A percentile compares a stretch with the other conserved stretches of the same genome.
These are phyloP conservation scores for Xerocomellus amylosporus DNA, from an alignment of 768 basidiomycete species.

Conservation along the genomic window DNA sequence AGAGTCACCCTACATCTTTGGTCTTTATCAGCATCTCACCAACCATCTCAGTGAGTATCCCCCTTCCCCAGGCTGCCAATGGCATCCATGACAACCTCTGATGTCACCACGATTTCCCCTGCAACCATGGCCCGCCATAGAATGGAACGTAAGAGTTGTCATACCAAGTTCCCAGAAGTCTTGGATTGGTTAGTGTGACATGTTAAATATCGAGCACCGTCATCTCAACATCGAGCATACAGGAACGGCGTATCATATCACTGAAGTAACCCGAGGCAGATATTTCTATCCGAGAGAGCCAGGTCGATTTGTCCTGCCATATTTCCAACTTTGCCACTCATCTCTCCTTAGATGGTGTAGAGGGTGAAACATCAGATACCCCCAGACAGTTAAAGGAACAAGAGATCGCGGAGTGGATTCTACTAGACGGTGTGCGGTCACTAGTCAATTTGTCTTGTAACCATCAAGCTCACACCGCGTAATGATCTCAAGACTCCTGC, in stretches of 20 bases:
- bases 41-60: constrained; percentile 50
- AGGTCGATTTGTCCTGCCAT: constrained; percentile 30
- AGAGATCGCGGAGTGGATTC: constrained; percentile 87
- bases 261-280: constrained; percentile 61
- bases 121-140: constrained; percentile 32
- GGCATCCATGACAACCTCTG: constrained; percentile 8
- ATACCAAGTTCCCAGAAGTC: constrained; percentile 80
- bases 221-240: background rate
- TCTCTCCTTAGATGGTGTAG: constrained; percentile 43
- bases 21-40: constrained; percentile 62
- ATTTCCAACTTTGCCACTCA: background rate
- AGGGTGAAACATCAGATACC: constrained; percentile 60
- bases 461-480: constrained; percentile 5
- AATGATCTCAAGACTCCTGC: constrained; percentile 67
- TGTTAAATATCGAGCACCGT: background rate
- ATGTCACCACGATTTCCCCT: background rate
- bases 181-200: constrained; percentile 66
- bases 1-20: constrained; percentile 75
- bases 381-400: constrained; percentile 69
- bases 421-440: constrained; percentile 69
- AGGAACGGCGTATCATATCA: constrained; percentile 84
- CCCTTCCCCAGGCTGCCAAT: background rate
- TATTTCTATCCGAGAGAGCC: constrained; percentile 75
- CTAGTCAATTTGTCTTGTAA: constrained; percentile 20
- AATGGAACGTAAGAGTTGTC: constrained; percentile 79